These are phyloP conservation scores for Vitis hybrid DNA, from an alignment of 177 flowering plant species.

Conservation along the genomic window DNA sequence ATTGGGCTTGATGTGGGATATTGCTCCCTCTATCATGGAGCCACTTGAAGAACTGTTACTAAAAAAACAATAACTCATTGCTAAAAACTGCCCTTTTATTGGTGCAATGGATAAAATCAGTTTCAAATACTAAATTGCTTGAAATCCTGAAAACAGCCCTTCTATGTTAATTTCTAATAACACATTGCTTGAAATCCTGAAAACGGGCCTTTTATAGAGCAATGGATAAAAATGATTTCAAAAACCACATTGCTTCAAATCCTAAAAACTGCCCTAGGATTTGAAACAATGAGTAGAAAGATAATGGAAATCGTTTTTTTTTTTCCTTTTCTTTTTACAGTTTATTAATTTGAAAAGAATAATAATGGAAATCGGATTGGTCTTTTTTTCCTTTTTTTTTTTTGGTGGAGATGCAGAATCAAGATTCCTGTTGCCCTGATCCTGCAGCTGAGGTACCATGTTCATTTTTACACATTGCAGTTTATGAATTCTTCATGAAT, in stretches of 20 bases:
- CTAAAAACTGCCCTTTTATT: neutral
- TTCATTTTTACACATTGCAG: neutral
- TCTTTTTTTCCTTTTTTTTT: neutral
- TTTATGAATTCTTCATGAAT: neutral
- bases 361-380: neutral
- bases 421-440: conserved; percentile 63
- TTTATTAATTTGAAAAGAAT: neutral
- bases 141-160: no score
- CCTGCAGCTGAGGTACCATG: conserved; percentile 60
- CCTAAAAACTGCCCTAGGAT: no score
- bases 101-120: neutral
- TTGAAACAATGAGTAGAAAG: neutral
- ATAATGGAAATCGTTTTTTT: neutral
- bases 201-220: no score
- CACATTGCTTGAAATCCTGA: no score
- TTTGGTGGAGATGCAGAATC: conserved; percentile 39
- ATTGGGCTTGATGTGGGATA: neutral
- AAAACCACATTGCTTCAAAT: no score
- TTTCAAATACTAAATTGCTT: no score
- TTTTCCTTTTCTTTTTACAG: conserved; percentile 3
- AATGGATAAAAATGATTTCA: no score
- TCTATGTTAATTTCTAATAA: no score
- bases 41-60: neutral
- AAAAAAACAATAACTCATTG: neutral
- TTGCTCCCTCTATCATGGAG: neutral